Evolutionary conservation across 2,329 filamentous ascomycete species (phyloP), one percentile per base, ranked within the genome.

Genomic region (Proliferodiscus dingleyae): DNA sequence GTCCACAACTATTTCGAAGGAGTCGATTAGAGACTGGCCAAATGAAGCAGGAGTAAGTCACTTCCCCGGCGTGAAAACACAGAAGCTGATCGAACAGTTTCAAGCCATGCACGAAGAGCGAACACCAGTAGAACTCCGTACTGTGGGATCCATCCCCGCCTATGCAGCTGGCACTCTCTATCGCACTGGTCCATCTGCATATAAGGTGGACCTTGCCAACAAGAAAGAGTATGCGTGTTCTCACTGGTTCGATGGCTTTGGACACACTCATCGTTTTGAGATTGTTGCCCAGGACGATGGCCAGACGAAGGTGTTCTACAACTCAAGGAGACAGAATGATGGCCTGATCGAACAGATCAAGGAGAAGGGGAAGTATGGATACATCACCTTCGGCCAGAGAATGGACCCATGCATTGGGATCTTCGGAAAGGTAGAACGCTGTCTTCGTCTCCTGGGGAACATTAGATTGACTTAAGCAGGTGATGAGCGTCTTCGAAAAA

Each of bases 111-210:
- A 47, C 30, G 42, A 45, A 29, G 49, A 55, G 42, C 41, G 45
- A 23, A 21, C n/a, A 10, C 84, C 86, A 0, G 68, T 89, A 4
- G 69, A 81, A 39, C 73, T 91, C 11, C 56, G 60, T 0, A 73
- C 90, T 5, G 72, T 69, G 26, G 88, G 88, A 8, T 63, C 65
- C 0, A 88, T 94, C 41, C 87, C 87, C 1, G 48, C 71, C 1
- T 91, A 86, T 71, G 80, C 80, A 3, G 80, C 84, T 2, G 88
- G 88, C 1, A 72, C 76, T 1, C 71, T 93, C 1, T 91, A 84
- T 63, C 77, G 87, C 16, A 89, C 84, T 0, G 88, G 88, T 0
- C 85, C 87, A 0, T 84, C 85, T 1, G 29, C 38, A 18, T 43
- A 46, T 16, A 37, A 49, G 34, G 37, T 43, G 3, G 9, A 19